Conservation (phyloP, 2,329 filamentous ascomycete species). For the Periconia sp. region DNA sequence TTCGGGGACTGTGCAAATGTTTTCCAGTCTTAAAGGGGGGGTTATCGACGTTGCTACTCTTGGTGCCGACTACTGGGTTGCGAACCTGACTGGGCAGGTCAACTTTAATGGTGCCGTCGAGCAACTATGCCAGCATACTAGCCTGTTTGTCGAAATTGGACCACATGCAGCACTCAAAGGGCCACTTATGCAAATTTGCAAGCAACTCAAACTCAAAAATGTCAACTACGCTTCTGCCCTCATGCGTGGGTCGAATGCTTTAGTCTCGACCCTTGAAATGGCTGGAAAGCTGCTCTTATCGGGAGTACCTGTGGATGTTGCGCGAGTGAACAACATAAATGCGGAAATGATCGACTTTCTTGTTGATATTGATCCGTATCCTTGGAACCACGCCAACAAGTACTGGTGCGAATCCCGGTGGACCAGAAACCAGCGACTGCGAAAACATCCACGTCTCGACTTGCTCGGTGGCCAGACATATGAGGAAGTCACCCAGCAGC, state of each 20-base stretch:
- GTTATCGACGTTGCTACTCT: too few relatives aligned
- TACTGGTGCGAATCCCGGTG: background rate
- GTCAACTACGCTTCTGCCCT: background rate
- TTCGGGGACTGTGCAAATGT: background rate
- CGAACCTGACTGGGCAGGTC: background rate
- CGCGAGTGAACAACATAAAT: background rate
- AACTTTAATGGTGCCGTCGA: background rate
- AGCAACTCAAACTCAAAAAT: background rate
- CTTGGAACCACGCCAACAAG: background rate
- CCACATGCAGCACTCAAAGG: slow-evolving; percentile 50
- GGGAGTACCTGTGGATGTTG: background rate
- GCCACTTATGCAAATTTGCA: slow-evolving; percentile 44
- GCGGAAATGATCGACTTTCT: too few relatives aligned
- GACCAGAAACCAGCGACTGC: background rate
- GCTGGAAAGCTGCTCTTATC: background rate
- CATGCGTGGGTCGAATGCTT: background rate
- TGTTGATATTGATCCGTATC: background rate
- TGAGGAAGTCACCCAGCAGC: background rate
- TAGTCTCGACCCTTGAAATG: background rate
- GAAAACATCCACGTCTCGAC: background rate
- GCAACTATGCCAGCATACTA: background rate
- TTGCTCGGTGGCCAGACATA: background rate
- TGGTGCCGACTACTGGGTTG: slow-evolving; percentile 4
- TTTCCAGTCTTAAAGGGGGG: too few relatives aligned
- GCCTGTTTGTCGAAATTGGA: slow-evolving; percentile 23